Percentiles rank a stretch among this genome's conserved stretches.
phyloP scores from a whole-genome alignment of 2,329 filamentous ascomycete genomes.

The Fonsecaea multimorphosa region DNA sequence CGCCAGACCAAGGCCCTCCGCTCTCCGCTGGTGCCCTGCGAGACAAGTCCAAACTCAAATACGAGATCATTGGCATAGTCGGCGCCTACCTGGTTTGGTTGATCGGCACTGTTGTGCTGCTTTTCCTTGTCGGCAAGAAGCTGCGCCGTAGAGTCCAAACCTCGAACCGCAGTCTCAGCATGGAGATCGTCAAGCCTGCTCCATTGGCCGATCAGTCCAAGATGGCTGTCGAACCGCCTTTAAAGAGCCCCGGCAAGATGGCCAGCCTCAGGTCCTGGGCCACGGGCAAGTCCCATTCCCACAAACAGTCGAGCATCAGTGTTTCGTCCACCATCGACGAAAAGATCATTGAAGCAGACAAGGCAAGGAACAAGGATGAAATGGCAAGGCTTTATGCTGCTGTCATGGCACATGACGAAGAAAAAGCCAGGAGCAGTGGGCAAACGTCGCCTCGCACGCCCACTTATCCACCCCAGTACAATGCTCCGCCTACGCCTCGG shows the following conservation, averaged over 20 bases:
- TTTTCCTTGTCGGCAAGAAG: conserved; percentile 68
- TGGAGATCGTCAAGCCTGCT: conserved; percentile 62
- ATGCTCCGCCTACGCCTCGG: conserved; percentile 42
- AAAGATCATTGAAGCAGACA: conserved; percentile 74
- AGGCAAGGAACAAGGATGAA: conserved; percentile 76
- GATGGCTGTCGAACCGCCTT: conserved; percentile 29
- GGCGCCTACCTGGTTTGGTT: conserved; percentile 81
- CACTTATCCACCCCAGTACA: conserved; percentile 30
- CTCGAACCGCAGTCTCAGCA: conserved; percentile 59
- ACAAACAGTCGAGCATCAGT: conserved; percentile 60
- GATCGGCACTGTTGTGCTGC: conserved; percentile 71
- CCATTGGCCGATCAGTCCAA: conserved; percentile 29
- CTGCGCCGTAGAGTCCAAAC: conserved; percentile 58
- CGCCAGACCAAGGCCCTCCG: conserved; percentile 66
- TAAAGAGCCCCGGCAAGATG: conserved; percentile 47
- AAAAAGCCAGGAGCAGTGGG: conserved; percentile 38
- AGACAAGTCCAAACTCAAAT: conserved; percentile 71
- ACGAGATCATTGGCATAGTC: conserved; percentile 81
- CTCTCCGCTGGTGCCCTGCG: conserved; percentile 64
- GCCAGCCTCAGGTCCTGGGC: conserved; percentile 50
- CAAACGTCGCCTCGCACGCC: conserved; percentile 35
- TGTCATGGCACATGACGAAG: conserved; percentile 84
- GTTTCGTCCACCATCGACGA: conserved; percentile 74
- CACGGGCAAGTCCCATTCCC: conserved; percentile 44
- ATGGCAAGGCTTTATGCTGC: conserved; percentile 90